Percentiles rank a stretch among this genome's conserved stretches.
These are phyloP conservation scores for Fusarium oxysporum DNA, from an alignment of 2,329 filamentous ascomycete genomes.

Conservation along the genomic window DNA sequence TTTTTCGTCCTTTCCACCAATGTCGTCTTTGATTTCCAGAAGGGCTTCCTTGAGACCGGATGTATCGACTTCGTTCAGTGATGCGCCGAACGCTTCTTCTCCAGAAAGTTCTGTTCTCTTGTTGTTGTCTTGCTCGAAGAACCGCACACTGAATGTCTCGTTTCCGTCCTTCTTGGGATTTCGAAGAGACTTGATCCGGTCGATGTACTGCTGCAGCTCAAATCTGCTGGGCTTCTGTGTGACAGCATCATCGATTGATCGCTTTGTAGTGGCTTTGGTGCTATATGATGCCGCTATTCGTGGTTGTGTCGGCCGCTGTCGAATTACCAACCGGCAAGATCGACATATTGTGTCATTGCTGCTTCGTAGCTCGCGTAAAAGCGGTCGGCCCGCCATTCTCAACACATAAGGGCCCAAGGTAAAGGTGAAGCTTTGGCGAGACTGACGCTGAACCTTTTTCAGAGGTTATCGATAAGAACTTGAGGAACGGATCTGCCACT, in stretches of 20 bases:
- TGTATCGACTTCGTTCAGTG: constrained; percentile 52
- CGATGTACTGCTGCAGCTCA: constrained; percentile 46
- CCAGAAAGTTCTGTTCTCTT: constrained; percentile 53
- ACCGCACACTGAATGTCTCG: constrained; percentile 54
- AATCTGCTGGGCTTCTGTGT: constrained; percentile 42
- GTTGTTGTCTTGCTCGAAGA: constrained; percentile 60
- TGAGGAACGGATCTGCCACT: constrained; percentile 18
- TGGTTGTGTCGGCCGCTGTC: constrained; percentile 41
- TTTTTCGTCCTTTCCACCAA: constrained; percentile 51
- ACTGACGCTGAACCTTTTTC: constrained; percentile 42
- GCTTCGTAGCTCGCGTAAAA: constrained; percentile 51
- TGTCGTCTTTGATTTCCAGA: constrained; percentile 52
- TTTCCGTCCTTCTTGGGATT: constrained; percentile 24
- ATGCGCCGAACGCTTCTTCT: constrained; percentile 56
- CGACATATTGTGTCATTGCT: constrained; percentile 53
- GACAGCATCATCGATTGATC: constrained; percentile 24
- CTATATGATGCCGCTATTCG: constrained; percentile 51
- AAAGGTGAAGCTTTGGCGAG: constrained; percentile 11
- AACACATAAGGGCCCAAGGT: constrained; percentile 5
- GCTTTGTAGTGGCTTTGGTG: constrained; percentile 37
- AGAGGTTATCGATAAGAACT: constrained; percentile 50
- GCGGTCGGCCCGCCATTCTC: constrained; percentile 53
- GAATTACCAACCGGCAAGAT: constrained; percentile 51
- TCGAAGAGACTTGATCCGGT: constrained; percentile 45
- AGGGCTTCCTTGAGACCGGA: constrained; percentile 53